phyloP scores from a whole-genome alignment of 768 basidiomycete species.

The Leccinum subgranulosum region DNA sequence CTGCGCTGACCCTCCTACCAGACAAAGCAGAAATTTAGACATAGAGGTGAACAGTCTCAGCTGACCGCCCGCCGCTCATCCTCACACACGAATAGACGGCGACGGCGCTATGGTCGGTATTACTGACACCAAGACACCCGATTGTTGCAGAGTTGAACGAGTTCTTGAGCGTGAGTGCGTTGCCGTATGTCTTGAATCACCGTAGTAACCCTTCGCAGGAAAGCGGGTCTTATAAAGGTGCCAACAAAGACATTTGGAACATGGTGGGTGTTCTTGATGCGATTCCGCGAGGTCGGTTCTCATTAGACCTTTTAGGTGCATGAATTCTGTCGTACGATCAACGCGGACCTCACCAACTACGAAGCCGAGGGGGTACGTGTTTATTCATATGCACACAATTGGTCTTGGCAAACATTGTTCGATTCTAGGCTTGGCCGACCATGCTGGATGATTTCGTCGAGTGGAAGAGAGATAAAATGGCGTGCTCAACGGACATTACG shows the following conservation, averaged over 20 bases:
- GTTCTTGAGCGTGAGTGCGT: slow-evolving; percentile 57
- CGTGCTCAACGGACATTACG: slow-evolving; percentile 1
- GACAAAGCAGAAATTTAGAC: slow-evolving; percentile 72
- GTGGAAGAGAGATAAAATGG: slow-evolving; percentile 48
- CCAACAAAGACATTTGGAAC: slow-evolving; percentile 82
- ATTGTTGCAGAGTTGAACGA: slow-evolving; percentile 61
- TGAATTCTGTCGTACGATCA: slow-evolving; percentile 69
- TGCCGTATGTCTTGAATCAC: neutral
- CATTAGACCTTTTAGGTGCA: slow-evolving; percentile 47
- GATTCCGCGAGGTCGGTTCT: neutral
- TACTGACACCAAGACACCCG: slow-evolving; percentile 64
- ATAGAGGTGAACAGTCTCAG: slow-evolving; percentile 60
- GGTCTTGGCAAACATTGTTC: neutral
- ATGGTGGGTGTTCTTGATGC: slow-evolving; percentile 52
- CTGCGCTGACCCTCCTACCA: slow-evolving; percentile 25
- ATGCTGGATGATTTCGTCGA: slow-evolving; percentile 74
- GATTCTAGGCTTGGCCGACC: slow-evolving; percentile 75
- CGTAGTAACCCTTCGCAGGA: slow-evolving; percentile 26
- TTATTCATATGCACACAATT: neutral
- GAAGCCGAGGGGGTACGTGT: slow-evolving; percentile 72
- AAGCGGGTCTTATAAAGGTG: slow-evolving; percentile 63
- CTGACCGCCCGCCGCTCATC: neutral
- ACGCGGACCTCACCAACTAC: slow-evolving; percentile 59
- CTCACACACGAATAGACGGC: slow-evolving; percentile 48
- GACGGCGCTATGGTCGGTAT: slow-evolving; percentile 71